Evolutionary conservation across 805 yeast genomes (phyloP), one percentile per base, ranked within the genome.

Genomic region (Danielia reshetovae): DNA sequence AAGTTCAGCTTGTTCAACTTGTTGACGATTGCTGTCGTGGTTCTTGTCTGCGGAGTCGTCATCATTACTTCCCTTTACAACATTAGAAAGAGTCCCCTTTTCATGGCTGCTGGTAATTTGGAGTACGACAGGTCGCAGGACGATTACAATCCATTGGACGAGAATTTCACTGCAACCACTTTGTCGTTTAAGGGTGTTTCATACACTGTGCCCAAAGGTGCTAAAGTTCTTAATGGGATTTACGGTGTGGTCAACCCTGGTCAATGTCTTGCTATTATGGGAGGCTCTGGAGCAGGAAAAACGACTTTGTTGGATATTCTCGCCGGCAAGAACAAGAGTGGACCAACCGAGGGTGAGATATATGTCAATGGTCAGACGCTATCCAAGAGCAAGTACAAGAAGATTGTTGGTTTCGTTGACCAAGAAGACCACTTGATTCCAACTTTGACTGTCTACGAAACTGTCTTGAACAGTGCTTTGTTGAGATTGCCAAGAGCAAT

Each of bases 261-360:
- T 24, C 88, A 88, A 55, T 83, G 95, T 42, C 58, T 88, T 55
- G 97, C 98, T 0, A 87, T 93, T 27, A 86, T 93, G 95, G 98
- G 98, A 28, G 97, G 97, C 1, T 89, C 97, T 0, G 98, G 98
- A 32, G 97, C 98, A 10, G 98, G 98, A 34, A 93, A 93, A 55
- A 90, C 98, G 1, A 90, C 98, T 0, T 62, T 93, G 27, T 65
- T 93, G 33, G 98, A 93, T 54, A 88, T 93, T 39, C 65, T 93
- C 36, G 97, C 97, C 0, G 84, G 81, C 30, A 93, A 90, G 54
- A 75, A 79, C 53, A 93, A 90, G 53, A 72, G 79, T 22, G 98
- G 98, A 2, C 42, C 45, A 1, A 71, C 77, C 7, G 47, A 65
- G 1, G 97, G 96, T n/a, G 54, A 64, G 2, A 75, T 90, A 9